These are phyloP conservation scores for Ogataea neopini DNA, from an alignment of 805 yeast genomes.

Conservation along the genomic window DNA sequence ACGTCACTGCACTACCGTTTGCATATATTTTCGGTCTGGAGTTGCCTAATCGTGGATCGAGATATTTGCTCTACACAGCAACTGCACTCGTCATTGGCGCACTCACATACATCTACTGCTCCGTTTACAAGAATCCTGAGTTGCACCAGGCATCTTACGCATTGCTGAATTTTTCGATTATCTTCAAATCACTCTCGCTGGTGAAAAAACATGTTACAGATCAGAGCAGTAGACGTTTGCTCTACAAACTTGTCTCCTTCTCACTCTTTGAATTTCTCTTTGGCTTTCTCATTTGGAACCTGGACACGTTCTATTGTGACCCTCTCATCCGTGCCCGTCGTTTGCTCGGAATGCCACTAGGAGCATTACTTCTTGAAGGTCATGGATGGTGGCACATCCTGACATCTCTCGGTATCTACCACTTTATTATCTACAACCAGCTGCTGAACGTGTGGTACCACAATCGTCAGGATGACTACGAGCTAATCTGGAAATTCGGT, in stretches of 20 bases:
- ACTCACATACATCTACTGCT: slow-evolving; percentile 51
- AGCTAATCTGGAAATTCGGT: slow-evolving; percentile 55
- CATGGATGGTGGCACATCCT: slow-evolving; percentile 96
- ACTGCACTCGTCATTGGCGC: slow-evolving; percentile 18
- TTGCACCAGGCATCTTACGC: slow-evolving; percentile 86
- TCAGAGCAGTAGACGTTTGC: slow-evolving; percentile 42
- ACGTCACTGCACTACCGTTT: slow-evolving; percentile 90
- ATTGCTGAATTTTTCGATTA: slow-evolving; percentile 63
- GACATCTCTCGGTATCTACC: slow-evolving; percentile 81
- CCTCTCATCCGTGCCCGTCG: slow-evolving; percentile 60
- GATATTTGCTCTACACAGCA: slow-evolving; percentile 15
- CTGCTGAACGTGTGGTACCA: slow-evolving; percentile 65
- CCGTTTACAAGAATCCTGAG: slow-evolving; percentile 63
- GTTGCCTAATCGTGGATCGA: slow-evolving; percentile 4
- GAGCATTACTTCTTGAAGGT: slow-evolving; percentile 71
- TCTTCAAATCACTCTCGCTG: slow-evolving; percentile 54
- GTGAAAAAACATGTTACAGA: slow-evolving; percentile 56
- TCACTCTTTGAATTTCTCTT: slow-evolving; percentile 64
- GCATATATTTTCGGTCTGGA: slow-evolving; percentile 33
- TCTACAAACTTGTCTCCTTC: slow-evolving; percentile 54
- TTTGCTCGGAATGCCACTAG: slow-evolving; percentile 74
- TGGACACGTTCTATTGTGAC: slow-evolving; percentile 78
- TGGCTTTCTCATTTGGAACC: slow-evolving; percentile 83
- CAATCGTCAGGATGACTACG: slow-evolving; percentile 52
- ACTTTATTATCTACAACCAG: slow-evolving; percentile 73